Conservation (phyloP, 176 grass and related monocot species). For the Oryza rufipogon region DNA sequence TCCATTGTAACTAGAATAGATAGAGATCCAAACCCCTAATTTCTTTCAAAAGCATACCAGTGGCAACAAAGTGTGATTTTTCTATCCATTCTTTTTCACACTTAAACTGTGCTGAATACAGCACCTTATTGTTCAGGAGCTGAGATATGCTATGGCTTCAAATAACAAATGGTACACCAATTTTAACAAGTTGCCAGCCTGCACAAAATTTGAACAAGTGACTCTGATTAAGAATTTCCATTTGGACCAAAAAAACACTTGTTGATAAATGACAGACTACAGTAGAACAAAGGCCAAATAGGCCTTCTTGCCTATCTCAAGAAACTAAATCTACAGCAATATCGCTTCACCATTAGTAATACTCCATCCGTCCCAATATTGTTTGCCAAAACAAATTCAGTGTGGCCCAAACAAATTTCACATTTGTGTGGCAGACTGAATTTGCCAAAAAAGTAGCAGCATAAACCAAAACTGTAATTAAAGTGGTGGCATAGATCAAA, state of each 20-base stretch:
- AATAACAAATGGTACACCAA: not conserved
- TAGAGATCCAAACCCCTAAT: conserved; percentile 16
- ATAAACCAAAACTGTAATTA: not conserved
- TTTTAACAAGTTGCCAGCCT: conserved; percentile 22
- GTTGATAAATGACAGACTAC: not conserved
- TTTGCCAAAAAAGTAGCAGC: not conserved
- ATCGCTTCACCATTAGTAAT: conserved; percentile 2
- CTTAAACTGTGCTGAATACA: not conserved
- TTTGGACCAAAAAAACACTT: not conserved
- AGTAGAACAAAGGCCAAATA: conserved; percentile 18
- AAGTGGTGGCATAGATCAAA: too few species aligned
- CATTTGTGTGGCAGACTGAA: too few species aligned
- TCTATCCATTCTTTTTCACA: conserved; percentile 8
- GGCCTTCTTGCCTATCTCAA: not conserved
- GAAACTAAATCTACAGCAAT: conserved; percentile 20
- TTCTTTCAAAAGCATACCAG: conserved; percentile 6
- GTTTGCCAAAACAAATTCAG: too few species aligned
- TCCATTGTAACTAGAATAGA: conserved; percentile 59
- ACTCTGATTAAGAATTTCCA: conserved; percentile 18
- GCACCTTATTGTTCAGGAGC: conserved; percentile 3
- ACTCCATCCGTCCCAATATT: not conserved
- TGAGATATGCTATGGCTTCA: conserved; percentile 26
- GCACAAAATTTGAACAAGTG: conserved; percentile 26
- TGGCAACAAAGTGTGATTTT: not conserved
- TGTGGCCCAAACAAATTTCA: too few species aligned